Percentiles rank a stretch among this genome's conserved stretches.
Evolutionary conservation across 768 basidiomycete species (phyloP).

Genomic region (Fomitopsis serialis): DNA sequence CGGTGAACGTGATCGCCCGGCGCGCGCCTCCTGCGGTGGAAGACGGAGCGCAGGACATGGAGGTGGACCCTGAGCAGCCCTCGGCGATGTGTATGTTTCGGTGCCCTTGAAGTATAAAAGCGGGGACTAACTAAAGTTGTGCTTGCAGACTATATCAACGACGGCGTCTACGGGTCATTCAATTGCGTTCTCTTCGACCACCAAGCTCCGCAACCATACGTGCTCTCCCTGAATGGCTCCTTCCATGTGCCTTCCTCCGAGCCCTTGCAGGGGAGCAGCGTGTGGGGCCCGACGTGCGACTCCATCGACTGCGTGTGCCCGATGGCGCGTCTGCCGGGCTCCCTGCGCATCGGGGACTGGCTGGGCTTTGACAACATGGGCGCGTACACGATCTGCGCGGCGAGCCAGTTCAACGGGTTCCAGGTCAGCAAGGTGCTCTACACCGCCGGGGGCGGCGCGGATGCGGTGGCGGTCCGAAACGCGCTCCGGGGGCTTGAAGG

Average conservation of each 20-base stretch:
- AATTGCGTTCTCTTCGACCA: constrained; percentile 98
- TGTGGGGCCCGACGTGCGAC: constrained; percentile 99
- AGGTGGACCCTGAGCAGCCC: constrained; percentile 34
- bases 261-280: constrained; percentile 51
- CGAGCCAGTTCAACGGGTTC: constrained; percentile 94
- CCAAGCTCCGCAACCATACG: constrained; percentile 68
- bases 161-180: constrained; percentile 96
- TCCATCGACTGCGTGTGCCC: constrained; percentile 89
- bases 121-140: not conserved
- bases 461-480: constrained; percentile 45
- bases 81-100: constrained; percentile 83
- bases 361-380: constrained; percentile 98
- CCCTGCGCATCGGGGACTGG: constrained; percentile 92
- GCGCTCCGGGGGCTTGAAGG: constrained; percentile 46
- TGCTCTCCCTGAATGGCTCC: constrained; percentile 63
- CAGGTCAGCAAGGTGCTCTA: constrained; percentile 76
- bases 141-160: constrained; percentile 91
- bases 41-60: constrained; percentile 17
- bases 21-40: constrained; percentile 49
- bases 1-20: constrained; percentile 89
- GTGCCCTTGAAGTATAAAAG: not conserved
- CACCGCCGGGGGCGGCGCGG: constrained; percentile 55
- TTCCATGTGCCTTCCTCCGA: constrained; percentile 48
- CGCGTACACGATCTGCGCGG: constrained; percentile 97
- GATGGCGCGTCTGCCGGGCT: constrained; percentile 53